These are phyloP conservation scores for Cordyceps cateniannulata DNA, from an alignment of 2,329 filamentous ascomycete genomes.

Conservation along the genomic window DNA sequence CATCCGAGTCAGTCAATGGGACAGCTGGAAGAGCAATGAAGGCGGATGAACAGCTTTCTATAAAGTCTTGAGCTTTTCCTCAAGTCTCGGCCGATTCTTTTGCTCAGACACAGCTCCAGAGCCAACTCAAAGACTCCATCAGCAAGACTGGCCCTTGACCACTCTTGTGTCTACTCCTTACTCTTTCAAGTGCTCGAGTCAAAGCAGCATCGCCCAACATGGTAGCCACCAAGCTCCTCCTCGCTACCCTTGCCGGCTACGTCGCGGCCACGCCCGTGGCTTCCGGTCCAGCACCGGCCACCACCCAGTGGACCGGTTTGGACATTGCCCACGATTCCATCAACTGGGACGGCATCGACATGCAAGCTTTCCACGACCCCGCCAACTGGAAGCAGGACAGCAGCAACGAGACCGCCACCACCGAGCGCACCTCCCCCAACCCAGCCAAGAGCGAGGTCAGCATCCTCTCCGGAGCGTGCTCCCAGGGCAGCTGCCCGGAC, in stretches of 20 bases:
- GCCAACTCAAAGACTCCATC: background rate
- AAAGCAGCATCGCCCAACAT: background rate
- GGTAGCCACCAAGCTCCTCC: background rate
- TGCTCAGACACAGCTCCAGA: background rate
- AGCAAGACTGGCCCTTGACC: background rate
- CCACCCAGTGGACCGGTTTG: background rate
- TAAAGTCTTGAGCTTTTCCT: background rate
- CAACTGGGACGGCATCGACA: constrained; percentile 1
- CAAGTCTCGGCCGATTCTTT: background rate
- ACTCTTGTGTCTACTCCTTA: background rate
- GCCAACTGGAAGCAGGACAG: background rate
- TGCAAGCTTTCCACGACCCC: background rate
- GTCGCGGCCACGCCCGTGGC: background rate
- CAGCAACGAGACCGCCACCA: background rate
- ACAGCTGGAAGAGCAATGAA: background rate
- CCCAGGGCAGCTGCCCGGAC: constrained; percentile 14
- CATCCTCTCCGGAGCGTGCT: constrained; percentile 3
- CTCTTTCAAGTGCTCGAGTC: background rate
- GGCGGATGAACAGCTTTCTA: background rate
- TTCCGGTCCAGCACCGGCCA: background rate
- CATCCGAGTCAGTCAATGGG: background rate
- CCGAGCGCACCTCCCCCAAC: background rate
- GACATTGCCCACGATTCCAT: background rate
- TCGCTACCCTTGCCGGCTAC: background rate
- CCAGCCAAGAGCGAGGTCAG: background rate